Percentiles rank a stretch among this genome's conserved stretches.
These are phyloP conservation scores for Ilyonectria destructans DNA, from an alignment of 2,329 filamentous ascomycete species.

Conservation along the genomic window DNA sequence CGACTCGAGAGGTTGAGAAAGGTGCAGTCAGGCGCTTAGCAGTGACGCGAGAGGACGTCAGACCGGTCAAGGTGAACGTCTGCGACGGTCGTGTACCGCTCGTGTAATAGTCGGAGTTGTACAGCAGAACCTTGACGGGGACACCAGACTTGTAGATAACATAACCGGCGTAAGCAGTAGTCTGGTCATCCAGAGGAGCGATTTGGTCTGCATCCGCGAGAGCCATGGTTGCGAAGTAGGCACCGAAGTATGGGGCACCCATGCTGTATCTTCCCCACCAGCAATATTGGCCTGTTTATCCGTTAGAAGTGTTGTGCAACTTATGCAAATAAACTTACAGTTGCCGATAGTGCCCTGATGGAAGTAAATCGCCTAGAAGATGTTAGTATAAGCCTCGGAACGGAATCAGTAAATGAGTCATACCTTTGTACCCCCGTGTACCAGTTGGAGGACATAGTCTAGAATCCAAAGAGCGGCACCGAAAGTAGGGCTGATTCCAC, in stretches of 20 bases:
- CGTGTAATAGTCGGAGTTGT: conserved; percentile 63
- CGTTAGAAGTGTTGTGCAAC: background rate
- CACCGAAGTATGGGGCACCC: conserved; percentile 68
- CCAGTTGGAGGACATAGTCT: conserved; percentile 57
- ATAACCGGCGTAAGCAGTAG: conserved; percentile 62
- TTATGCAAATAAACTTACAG: conserved; percentile 54
- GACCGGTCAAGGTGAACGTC: conserved; percentile 60
- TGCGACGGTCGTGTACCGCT: conserved; percentile 51
- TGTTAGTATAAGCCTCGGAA: background rate
- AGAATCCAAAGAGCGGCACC: conserved; percentile 60
- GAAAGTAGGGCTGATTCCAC: conserved; percentile 59
- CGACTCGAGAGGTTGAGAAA: conserved; percentile 36
- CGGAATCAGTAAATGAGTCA: background rate
- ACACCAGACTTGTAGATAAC: conserved; percentile 58
- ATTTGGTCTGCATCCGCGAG: conserved; percentile 62
- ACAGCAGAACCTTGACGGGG: conserved; percentile 60
- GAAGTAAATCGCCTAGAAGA: conserved; percentile 58
- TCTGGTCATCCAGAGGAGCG: conserved; percentile 63
- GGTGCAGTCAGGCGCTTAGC: conserved; percentile 56
- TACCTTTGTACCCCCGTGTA: conserved; percentile 48
- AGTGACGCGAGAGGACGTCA: conserved; percentile 54
- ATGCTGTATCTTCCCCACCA: conserved; percentile 66
- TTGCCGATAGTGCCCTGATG: conserved; percentile 69
- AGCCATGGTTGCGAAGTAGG: conserved; percentile 63
- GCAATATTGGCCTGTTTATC: conserved; percentile 58